Evolutionary conservation across 2,329 filamentous ascomycete genomes (phyloP), one percentile per base, ranked within the genome.

Genomic region (Ophiocordyceps polyrhachis-furcata): DNA sequence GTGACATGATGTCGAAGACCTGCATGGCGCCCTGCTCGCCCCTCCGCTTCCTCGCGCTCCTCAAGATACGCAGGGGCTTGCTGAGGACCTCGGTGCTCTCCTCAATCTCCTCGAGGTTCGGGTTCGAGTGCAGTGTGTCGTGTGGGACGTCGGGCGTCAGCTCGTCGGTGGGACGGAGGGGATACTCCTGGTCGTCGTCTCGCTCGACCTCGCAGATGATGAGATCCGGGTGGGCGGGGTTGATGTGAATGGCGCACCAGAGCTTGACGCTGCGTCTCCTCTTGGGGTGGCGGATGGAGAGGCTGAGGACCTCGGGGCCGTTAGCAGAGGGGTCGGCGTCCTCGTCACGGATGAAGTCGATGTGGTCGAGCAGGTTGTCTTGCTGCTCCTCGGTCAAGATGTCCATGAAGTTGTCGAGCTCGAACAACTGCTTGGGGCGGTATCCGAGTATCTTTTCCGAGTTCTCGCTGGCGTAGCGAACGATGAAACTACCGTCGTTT

Each of bases 151-250:
- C 75, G 0, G 77, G 77, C 0, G 71, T 76, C 4, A 62, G 54
- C 38, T 81, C 76, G 43, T 74, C 71, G 3, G 60, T 53, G 3
- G 82, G 79, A 1, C 80, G 74, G 7, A 88, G 62, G 1, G 85
- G 84, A 52, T 79, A 74, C 5, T 73, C 59, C 0, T 67, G 60
- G 49, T 93, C 85, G 49, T 93, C 81, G 56, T 93, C 85, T 2
- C 86, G 61, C 57, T 94, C 87, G 47, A 94, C 89, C 55, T 94
- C 87, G 66, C 85, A 93, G 11, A 94, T 81, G 25, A 93, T 67
- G 21, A 89, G 60, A 41, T 83, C 74, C 0, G 76, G 73, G 49
- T 86, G 76, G 1, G 67, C 62, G 1, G 79, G 70, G 44, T 79
- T 83, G 46, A 83, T 72, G 54, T 94, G 87, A 52, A 91, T 79